Percentiles rank a stretch among this genome's conserved stretches.
Conservation (phyloP, 495 filamentous ascomycete genomes). For the Aspergillus sparsus region DNA sequence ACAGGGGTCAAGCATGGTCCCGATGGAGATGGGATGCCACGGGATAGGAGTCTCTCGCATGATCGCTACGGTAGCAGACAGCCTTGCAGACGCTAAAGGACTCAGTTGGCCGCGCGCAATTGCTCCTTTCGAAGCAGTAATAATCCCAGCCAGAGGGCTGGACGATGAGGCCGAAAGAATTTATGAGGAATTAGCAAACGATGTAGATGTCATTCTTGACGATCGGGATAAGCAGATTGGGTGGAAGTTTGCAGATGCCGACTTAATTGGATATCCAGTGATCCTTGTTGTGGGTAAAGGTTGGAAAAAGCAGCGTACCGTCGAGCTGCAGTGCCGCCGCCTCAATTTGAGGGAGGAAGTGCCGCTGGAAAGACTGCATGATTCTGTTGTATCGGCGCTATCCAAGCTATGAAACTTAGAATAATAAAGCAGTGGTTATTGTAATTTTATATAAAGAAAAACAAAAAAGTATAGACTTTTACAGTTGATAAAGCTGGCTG, state of each 20-base stretch:
- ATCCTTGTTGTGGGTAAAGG: slow-evolving; percentile 73
- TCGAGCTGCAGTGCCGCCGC: slow-evolving; percentile 79
- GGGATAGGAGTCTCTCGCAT: slow-evolving; percentile 93
- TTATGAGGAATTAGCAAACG: slow-evolving; percentile 54
- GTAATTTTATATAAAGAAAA: too few species aligned
- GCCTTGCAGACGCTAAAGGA: slow-evolving; percentile 68
- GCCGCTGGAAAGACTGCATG: slow-evolving; percentile 35
- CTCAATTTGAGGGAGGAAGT: slow-evolving; percentile 53
- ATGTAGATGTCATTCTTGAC: slow-evolving; percentile 69
- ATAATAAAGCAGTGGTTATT: too few species aligned
- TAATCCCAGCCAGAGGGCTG: slow-evolving; percentile 58
- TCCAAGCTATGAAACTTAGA: slow-evolving; percentile 35
- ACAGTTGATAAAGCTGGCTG: too few species aligned
- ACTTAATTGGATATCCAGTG: slow-evolving; percentile 84
- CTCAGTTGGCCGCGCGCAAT: slow-evolving; percentile 87
- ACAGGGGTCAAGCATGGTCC: slow-evolving; percentile 37
- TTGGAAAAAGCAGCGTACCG: slow-evolving; percentile 63
- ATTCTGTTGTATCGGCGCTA: slow-evolving; percentile 45
- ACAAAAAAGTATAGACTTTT: too few species aligned
- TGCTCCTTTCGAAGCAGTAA: slow-evolving; percentile 78
- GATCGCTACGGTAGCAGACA: slow-evolving; percentile 80
- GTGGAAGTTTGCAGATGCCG: slow-evolving; percentile 88
- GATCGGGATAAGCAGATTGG: slow-evolving; percentile 69
- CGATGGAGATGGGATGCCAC: slow-evolving; percentile 93
- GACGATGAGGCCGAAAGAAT: slow-evolving; percentile 55